Percentiles rank a stretch among this genome's conserved stretches.
These are phyloP conservation scores for Ustilago nuda DNA, from an alignment of 1,284 basidiomycete species.

Conservation along the genomic window DNA sequence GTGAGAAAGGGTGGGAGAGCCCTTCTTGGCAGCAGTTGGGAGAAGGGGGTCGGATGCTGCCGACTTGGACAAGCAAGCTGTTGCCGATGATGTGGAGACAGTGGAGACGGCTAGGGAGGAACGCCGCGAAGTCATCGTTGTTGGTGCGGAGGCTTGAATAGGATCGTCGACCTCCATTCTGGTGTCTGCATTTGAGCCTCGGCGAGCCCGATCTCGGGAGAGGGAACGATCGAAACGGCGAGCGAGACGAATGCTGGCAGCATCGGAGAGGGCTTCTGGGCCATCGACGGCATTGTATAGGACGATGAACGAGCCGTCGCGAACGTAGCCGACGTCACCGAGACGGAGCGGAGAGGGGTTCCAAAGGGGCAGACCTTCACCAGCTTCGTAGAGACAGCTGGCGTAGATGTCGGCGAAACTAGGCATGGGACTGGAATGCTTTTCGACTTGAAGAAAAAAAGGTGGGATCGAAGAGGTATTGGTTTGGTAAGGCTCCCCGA, in stretches of 20 bases:
- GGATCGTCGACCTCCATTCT: constrained; percentile 25
- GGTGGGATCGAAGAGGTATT: neutral
- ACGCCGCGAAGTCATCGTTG: constrained; percentile 12
- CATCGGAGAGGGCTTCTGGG: constrained; percentile 29
- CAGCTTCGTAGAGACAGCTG: constrained; percentile 44
- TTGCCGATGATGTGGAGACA: constrained; percentile 4
- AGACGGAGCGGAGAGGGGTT: constrained; percentile 54
- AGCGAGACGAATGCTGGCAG: constrained; percentile 44
- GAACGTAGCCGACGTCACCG: constrained; percentile 55
- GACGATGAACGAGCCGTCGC: constrained; percentile 55
- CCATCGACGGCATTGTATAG: constrained; percentile 59
- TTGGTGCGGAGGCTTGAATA: neutral
- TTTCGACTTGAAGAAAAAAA: neutral
- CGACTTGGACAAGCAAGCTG: constrained; percentile 16
- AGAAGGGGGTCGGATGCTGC: constrained; percentile 30
- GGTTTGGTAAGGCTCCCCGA: neutral
- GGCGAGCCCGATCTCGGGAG: constrained; percentile 25
- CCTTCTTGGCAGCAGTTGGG: constrained; percentile 19
- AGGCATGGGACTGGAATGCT: constrained; percentile 16
- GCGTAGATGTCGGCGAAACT: constrained; percentile 56
- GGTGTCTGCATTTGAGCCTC: constrained; percentile 10
- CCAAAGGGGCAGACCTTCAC: constrained; percentile 59
- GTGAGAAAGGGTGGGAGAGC: constrained; percentile 25
- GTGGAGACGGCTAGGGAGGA: constrained; percentile 18
- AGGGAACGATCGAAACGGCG: constrained; percentile 30